Base-by-base conservation (phyloP, 495 filamentous ascomycete species). In the Trichoderma asperelloides region DNA sequence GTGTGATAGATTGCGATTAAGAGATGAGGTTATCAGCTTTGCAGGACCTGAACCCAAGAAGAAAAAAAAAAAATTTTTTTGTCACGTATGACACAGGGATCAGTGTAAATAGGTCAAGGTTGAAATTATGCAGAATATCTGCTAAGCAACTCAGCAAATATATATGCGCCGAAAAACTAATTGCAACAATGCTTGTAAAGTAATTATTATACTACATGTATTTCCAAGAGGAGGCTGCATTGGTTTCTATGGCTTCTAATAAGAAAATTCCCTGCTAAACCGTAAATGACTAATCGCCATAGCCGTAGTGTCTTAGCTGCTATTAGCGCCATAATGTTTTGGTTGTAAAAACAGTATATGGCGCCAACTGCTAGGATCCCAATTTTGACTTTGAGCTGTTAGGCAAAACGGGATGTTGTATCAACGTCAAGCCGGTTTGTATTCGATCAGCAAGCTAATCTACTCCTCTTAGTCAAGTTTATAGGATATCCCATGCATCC, bases 401-500 rank as follows among this genome's bases (percentile, higher is more conserved):
- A 73, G 68, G 71, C 71, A 71, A 71, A 66, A 73, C 75, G 72
- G 75, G 69, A 82, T 81, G 80, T 82, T 82, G 80, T 82, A 82
- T 82, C 64, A 65, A 18, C 27, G 37, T 30, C n/a, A 25, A 65
- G 39, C 43, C 39, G 18, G 11, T 23, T 43, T 49, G 41, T 30
- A 27, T 43, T 49, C 64, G 16, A 45, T 27, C 39, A 45, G 64
- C 39, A 27, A 21, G 27, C 37, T 39, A 65, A 37, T 62, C 65
- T 37, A 49, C 28, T 21, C 28, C 23, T 9, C 25, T 16, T 27
- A 49, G 33, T 47, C 39, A 39, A 63, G 13, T 16, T 79, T 85
- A 98, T 71, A 97, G 85, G 70, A 98, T 92, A 71, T 92, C 87
- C 95, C 95, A 98, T 49, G 89, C 88, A 75, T 98, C 95, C 78